Conservation (phyloP, 768 basidiomycete species). For the Phaeotremella fagi region DNA sequence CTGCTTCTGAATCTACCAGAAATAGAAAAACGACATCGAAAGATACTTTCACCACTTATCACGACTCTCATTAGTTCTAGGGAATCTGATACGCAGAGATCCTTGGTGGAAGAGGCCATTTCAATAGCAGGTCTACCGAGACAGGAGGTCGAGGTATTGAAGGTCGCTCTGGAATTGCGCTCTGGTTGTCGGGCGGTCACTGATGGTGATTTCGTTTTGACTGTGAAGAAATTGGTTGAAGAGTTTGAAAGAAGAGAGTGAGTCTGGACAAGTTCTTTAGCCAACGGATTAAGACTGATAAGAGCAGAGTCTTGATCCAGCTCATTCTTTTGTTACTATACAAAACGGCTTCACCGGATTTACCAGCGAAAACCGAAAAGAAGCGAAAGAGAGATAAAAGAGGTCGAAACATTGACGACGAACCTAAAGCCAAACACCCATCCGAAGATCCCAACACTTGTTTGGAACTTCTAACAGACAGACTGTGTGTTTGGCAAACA, state of each 20-base stretch:
- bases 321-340: conserved; percentile 23
- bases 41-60: conserved; percentile 14
- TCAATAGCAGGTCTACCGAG: background rate
- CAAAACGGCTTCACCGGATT: background rate
- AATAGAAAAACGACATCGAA: conserved; percentile 30
- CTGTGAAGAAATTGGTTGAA: conserved; percentile 24
- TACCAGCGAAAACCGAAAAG: conserved; percentile 3
- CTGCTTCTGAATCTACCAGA: conserved; percentile 20
- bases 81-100: background rate
- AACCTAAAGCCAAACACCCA: conserved; percentile 1
- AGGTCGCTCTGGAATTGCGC: conserved; percentile 17
- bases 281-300: background rate
- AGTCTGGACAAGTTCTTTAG: conserved; percentile 3
- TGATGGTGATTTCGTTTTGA: conserved; percentile 11
- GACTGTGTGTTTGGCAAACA: conserved; percentile 42
- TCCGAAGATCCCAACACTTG: conserved; percentile 25
- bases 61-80: background rate
- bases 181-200: conserved; percentile 11
- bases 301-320: conserved; percentile 30
- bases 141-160: conserved; percentile 1
- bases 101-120: conserved; percentile 3
- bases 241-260: conserved; percentile 44
- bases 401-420: background rate
- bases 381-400: conserved; percentile 23
- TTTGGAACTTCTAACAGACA: conserved; percentile 38